Evolutionary conservation across 148 eudicot species (phyloP), one percentile per base, ranked within the genome.

Genomic region (Oxyria digyna): DNA sequence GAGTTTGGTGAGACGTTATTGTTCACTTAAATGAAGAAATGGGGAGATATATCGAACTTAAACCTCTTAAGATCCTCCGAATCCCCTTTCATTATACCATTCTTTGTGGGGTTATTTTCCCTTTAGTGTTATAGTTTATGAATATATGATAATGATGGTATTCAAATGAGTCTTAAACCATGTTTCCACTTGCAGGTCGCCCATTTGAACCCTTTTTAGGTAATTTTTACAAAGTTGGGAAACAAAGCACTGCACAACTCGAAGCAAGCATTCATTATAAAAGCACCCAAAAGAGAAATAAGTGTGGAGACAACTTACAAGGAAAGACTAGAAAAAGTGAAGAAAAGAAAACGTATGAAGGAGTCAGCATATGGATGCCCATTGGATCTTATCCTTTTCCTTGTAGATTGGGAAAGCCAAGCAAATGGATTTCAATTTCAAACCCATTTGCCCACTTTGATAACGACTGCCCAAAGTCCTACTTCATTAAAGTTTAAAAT

Each of bases 331-430:
- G 5, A 57, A 35, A 57, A 57, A 59, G 38, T 13, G 62, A 46
- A 73, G 52, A 8, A 26, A 33, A 17, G 67, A 15, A 65, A 15
- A 21, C 31, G 38, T 41, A 41, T 23, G 69, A 40, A 41, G n/a
- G 69, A 67, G 69, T 67, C 69, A 67, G 69, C n/a, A 67, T 67
- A 11, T 18, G 48, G 69, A 67, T 67, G 50, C 48, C 48, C 9
- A 38, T 38, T 67, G 48, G 69, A 67, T 38, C 69, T 67, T 67
- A 67, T 67, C 69, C 69, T 38, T 14, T 67, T 67, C 50, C 48
- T 38, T 38, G 69, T 67, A 24, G 31, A 67, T 8, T 38, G 69
- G 46, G 48, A 35, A 67, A 42, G 18, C 0, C 21, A 3, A 54
- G 31, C 69, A 0, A 67, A 27, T 29, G 37, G 37, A 29, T 59